These are phyloP conservation scores for Tubosaeta brunneosetosa DNA, from an alignment of 768 basidiomycete genomes.

Conservation along the genomic window DNA sequence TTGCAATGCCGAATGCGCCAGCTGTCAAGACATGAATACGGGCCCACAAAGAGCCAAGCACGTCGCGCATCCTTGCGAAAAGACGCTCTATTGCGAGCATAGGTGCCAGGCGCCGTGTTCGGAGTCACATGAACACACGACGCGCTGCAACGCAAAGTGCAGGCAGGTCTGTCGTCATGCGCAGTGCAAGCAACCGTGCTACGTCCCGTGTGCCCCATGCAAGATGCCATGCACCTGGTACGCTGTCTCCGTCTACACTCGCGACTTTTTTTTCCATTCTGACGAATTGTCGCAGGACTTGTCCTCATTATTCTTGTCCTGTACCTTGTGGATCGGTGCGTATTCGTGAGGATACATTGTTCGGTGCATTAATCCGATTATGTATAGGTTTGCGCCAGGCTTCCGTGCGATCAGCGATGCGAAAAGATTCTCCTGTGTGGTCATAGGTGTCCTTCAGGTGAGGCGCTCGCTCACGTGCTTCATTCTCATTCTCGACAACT, in stretches of 20 bases:
- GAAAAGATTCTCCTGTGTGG: slow-evolving; percentile 48
- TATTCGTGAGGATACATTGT: background rate
- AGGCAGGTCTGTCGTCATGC: slow-evolving; percentile 54
- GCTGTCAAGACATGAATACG: slow-evolving; percentile 38
- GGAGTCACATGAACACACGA: slow-evolving; percentile 44
- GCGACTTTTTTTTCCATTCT: background rate
- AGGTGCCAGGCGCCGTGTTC: slow-evolving; percentile 48
- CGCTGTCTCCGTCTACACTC: background rate
- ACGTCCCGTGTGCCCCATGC: slow-evolving; percentile 56
- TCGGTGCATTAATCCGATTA: background rate
- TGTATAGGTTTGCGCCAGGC: slow-evolving; percentile 53
- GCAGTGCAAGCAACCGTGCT: slow-evolving; percentile 45
- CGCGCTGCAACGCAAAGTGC: slow-evolving; percentile 42
- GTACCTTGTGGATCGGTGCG: slow-evolving; percentile 68
- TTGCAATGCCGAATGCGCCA: slow-evolving; percentile 46
- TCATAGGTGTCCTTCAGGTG: slow-evolving; percentile 65
- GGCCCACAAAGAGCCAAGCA: slow-evolving; percentile 32
- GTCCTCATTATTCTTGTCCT: slow-evolving; percentile 51
- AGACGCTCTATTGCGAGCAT: slow-evolving; percentile 53
- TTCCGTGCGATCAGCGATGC: slow-evolving; percentile 61
- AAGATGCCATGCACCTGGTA: slow-evolving; percentile 57
- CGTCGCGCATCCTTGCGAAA: slow-evolving; percentile 45
- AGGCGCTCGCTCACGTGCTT: slow-evolving; percentile 3
- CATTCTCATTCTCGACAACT: background rate
- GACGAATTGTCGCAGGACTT: slow-evolving; percentile 36